Percentiles rank a stretch among this genome's conserved stretches.
phyloP scores from a whole-genome alignment of 2,329 filamentous ascomycete genomes.

The Penicillium hesseltinei region DNA sequence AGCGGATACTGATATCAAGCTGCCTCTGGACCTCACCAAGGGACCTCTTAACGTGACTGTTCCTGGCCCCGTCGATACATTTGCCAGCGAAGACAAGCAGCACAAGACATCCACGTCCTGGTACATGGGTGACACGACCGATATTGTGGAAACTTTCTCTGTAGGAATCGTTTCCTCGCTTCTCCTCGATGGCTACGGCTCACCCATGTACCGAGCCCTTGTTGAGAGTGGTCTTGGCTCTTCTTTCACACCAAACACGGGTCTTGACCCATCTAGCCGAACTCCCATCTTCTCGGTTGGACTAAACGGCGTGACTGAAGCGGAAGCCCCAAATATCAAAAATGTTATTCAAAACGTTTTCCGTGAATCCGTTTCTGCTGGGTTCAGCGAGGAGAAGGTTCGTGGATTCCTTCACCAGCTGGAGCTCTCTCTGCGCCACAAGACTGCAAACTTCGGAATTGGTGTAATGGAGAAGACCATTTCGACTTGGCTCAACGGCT shows the following conservation, averaged over 20 bases:
- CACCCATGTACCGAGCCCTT: slow-evolving; percentile 82
- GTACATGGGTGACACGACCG: slow-evolving; percentile 78
- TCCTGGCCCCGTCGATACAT: slow-evolving; percentile 77
- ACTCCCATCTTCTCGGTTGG: slow-evolving; percentile 86
- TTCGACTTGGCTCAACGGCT: slow-evolving; percentile 91
- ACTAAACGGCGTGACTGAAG: slow-evolving; percentile 80
- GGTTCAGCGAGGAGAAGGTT: slow-evolving; percentile 87
- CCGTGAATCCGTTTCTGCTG: slow-evolving; percentile 65
- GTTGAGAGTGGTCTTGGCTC: slow-evolving; percentile 88
- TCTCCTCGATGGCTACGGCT: slow-evolving; percentile 91
- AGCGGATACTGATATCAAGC: slow-evolving; percentile 70
- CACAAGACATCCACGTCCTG: slow-evolving; percentile 93
- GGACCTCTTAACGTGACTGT: slow-evolving; percentile 70
- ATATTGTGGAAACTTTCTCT: slow-evolving; percentile 86
- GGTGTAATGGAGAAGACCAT: slow-evolving; percentile 84
- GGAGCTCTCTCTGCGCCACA: slow-evolving; percentile 91
- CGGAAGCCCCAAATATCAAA: slow-evolving; percentile 74
- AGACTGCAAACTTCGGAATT: slow-evolving; percentile 93
- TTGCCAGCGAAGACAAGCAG: slow-evolving; percentile 82
- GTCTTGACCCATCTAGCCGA: slow-evolving; percentile 77
- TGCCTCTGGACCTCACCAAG: slow-evolving; percentile 67
- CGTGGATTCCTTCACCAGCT: slow-evolving; percentile 92
- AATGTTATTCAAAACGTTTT: slow-evolving; percentile 71
- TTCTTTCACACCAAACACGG: slow-evolving; percentile 92
- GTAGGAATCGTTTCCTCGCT: slow-evolving; percentile 78